Base-by-base conservation (phyloP, 2,329 filamentous ascomycete species). In the Ophiostoma sp. region DNA sequence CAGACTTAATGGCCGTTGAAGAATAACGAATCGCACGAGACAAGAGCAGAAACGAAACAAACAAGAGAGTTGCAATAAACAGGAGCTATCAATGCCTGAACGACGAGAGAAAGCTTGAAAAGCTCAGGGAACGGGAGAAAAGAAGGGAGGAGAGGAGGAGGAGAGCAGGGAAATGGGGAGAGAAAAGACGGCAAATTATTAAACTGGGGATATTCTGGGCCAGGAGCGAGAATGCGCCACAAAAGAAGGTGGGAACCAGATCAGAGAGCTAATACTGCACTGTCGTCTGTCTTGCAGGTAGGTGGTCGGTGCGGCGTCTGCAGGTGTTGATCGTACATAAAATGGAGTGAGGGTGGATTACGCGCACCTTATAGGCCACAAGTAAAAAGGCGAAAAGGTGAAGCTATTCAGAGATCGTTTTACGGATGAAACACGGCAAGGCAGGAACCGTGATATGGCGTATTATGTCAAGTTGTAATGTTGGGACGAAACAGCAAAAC, bases 181-280 rank as follows among this genome's bases (percentile, higher is more conserved):
- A 41, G 36, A 48, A 62, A 68, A 66, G 60, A 36, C 60, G 57
- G 66, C 65, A 70, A 68, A 72, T 54, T 69, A 69, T 64, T 62
- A 71, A 71, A 69, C 64, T 39, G 64, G 71, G 68, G 68, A 36
- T 60, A 57, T 23, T 68, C 68, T 41, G 15, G 65, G 65, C 69
- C 69, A 65, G 54, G 67, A 66, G 60, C n/a, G 31, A 52, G 31
- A 62, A 68, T 27, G 67, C 69, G 69, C 69, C 69, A 71, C 64
- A 67, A 65, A 67, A 41, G 27, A 27, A 65, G 67, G 33, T 41
- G 62, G 69, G 66, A 31, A 67, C 65, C 69, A 60, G 67, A 17
- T 68, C 27, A 36, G 20, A 68, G 31, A 68, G 67, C 52, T 66
- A 39, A 27, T 44, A 39, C 48, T 44, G 20, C 23, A 33, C 27